Conservation (phyloP, 2,329 filamentous ascomycete species). For the Didymella keratinophila region DNA sequence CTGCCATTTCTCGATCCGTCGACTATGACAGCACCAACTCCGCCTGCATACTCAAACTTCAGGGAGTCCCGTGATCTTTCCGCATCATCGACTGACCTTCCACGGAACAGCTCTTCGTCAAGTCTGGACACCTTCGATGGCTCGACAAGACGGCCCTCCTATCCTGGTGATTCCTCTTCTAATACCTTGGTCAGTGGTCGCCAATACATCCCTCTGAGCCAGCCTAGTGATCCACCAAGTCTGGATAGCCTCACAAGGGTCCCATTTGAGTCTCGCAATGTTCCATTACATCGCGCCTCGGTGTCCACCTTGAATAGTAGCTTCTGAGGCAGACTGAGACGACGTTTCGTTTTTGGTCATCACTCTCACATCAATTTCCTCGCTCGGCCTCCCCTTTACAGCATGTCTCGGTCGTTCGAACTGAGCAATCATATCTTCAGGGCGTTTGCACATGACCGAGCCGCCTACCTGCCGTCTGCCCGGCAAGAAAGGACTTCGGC, state of each 20-base stretch:
- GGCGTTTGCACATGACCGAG: not conserved
- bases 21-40: conserved; percentile 27
- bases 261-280: not conserved
- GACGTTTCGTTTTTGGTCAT: not conserved
- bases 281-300: conserved; percentile 22
- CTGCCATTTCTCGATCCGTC: conserved; percentile 32
- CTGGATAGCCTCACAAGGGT: conserved; percentile 21
- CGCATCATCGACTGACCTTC: conserved; percentile 1
- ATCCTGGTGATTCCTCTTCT: not conserved
- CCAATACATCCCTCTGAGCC: conserved; percentile 19
- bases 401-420: not conserved
- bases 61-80: conserved; percentile 27
- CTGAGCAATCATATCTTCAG: not conserved
- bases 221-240: conserved; percentile 7
- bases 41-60: conserved; percentile 25
- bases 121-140: conserved; percentile 4
- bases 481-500: not conserved
- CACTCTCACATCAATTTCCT: not conserved
- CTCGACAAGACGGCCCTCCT: conserved; percentile 1
- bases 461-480: not conserved
- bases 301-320: conserved; percentile 28
- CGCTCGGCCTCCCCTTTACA: not conserved
- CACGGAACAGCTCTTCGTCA: conserved; percentile 8
- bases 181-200: conserved; percentile 10
- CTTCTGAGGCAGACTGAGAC: conserved; percentile 10